Base-by-base conservation (phyloP, 129 eudicot genomes). In the Saposhnikovia divaricata region DNA sequence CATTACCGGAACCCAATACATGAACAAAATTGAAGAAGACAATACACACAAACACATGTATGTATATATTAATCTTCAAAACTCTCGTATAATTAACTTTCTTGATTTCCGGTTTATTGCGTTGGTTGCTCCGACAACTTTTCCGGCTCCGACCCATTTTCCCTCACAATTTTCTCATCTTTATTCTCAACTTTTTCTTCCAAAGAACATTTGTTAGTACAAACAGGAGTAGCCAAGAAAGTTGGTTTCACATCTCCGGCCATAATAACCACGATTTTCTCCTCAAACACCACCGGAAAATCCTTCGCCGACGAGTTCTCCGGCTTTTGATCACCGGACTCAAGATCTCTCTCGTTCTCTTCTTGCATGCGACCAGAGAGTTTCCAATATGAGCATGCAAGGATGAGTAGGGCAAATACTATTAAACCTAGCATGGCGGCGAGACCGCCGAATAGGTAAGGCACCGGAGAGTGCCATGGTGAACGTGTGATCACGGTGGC, bases 391-490 rank as follows among this genome's bases (percentile, higher is more conserved):
- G 96, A 89, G 76, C 96, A 91, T 16, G 93, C 96, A 45, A 91
- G 85, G 77, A 91, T 85, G 27, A 87, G 76, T 65, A 91, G 88
- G 42, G 96, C 91, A 61, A 91, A 91, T 37, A 92, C 91, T 27
- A 91, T 87, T 27, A 91, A 80, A 1, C 91, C 93, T 19, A 91
- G 82, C 93, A 91, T 87, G 57, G 91, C 91, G 0, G 96, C 93
- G 31, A 91, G 82, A 31, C 93, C 93, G 19, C 89, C 93, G 70
- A 87, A 89, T 66, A 91, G 83, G 81, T 91, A 91, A 1, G 93
- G 96, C 70, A 89, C 90, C 48, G 96, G 96, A 14, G 96, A 91
- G 86, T 91, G 91, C 96, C 93, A 91, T 19, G 93, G 87, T 0
- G 96, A 89, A 18, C 80, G 84, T 37, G 82, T 89, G 63, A 59